Base-by-base conservation (phyloP, 805 yeast genomes). In the Priceomyces medius region DNA sequence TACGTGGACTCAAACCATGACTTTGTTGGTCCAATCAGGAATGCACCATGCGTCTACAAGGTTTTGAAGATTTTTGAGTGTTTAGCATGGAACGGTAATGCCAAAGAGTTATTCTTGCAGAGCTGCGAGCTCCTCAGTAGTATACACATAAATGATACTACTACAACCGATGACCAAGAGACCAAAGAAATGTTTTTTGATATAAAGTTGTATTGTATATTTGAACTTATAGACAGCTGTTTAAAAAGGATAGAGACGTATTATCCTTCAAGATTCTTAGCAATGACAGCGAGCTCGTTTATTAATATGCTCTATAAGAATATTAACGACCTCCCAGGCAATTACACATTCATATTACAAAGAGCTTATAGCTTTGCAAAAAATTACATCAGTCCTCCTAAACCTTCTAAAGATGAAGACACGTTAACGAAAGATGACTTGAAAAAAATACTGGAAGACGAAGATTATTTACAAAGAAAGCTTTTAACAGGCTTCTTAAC, bases 181-280 rank as follows among this genome's bases (percentile, higher is more conserved):
- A 10, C 31, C 8, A 47, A 44, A 43, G 64, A 56, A 42, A 55
- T 47, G 43, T 64, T 68, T 45, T 74, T 76, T 51, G 77, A 77
- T 20, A 39, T 88, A 37, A 77, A 83, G 61, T 67, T 85, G 46
- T 86, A 86, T 61, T 68, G 80, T 26, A 51, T 87, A 7, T 68
- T 82, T 43, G 95, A 89, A 63, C 68, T 88, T 40, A 63, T 86
- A 40, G 71, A 66, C 13, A 68, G 79, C 32, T 76, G 81, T 31
- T 57, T 86, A 52, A 77, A 74, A 48, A 67, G 82, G 43, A 82
- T 88, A 45, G 66, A 71, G 28, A 85, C 95, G 0, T 58, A 79
- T 14, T 81, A 83, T 54, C 97, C 97, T 6, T 85, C 96, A 0
- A 78, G 85, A 46, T 89, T 86, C 54, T 64, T 90, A 35, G 74